A percentile compares a stretch with the other conserved stretches of the same genome.
Evolutionary conservation across 192 early-diverging fungal genomes (phyloP).

Genomic region (Allomyces macrogynus): DNA sequence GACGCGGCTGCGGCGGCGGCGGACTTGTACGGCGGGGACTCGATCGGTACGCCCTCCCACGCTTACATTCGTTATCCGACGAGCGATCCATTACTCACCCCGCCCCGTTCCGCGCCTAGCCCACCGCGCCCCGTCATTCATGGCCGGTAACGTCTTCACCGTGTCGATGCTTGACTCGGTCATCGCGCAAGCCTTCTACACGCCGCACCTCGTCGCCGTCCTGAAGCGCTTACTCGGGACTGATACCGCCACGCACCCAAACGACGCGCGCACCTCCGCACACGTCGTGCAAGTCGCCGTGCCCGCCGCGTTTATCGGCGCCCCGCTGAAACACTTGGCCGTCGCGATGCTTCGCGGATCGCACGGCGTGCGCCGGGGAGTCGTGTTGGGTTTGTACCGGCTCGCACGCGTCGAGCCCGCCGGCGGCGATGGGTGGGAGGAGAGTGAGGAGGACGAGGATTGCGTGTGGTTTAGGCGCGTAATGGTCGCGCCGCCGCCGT

Average conservation of each 20-base stretch:
- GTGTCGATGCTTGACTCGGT: not conserved
- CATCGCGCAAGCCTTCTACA: not conserved
- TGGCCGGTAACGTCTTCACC: not conserved
- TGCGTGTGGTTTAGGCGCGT: not conserved
- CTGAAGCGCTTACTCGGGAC: not conserved
- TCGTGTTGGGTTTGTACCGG: not conserved
- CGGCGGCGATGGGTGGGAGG: not conserved
- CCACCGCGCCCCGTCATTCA: not conserved
- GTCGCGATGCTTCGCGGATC: not conserved
- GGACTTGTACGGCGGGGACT: too few relatives aligned
- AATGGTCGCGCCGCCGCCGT: not conserved
- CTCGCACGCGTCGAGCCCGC: not conserved
- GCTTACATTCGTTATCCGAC: too few relatives aligned
- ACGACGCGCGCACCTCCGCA: too few relatives aligned
- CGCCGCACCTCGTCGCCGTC: not conserved
- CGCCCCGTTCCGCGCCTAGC: not conserved
- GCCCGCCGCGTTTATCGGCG: too few relatives aligned
- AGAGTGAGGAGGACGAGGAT: not conserved
- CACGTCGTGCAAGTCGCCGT: too few relatives aligned
- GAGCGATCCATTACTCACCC: too few relatives aligned
- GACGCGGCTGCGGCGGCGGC: too few relatives aligned
- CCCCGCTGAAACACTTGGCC: too few relatives aligned
- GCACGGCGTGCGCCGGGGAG: not conserved
- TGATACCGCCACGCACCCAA: not conserved
- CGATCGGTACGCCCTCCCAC: too few relatives aligned